Base-by-base conservation (phyloP, 2,329 filamentous ascomycete species). In the Aspergillus sp. region DNA sequence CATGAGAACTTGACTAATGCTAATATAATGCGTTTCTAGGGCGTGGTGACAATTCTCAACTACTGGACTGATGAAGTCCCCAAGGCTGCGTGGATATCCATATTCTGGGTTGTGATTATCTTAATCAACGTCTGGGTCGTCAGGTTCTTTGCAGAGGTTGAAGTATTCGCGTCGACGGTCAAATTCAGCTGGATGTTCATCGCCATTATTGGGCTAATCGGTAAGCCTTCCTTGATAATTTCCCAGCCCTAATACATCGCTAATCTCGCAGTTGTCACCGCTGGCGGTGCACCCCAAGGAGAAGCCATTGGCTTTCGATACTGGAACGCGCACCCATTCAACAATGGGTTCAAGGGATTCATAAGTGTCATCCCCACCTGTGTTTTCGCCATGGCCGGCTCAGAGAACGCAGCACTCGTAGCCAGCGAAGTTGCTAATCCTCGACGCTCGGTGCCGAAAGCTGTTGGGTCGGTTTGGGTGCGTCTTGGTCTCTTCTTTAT, bases 111-210 rank as follows among this genome's bases (percentile, higher is more conserved):
- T 3, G 69, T 80, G 12, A 77, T 81, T 38, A 74, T 75, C 62
- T 66, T 76, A 57, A 64, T 74, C 24, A 80, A 80, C 55, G 58
- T 80, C 24, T 71, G 74, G 13, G 76, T 73, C 1, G 78, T 80
- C 43, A 74, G 65, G 7, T 57, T 78, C 43, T 81, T 80, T 54
- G 78, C 74, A 3, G 78, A 81, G 57, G 74, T 78, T 12, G 79
- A 81, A 59, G 78, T 80, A 17, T 58, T 76, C 5, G 69, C 72
- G 36, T 76, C 76, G 6, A 69, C 71, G 2, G 76, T 80, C 63
- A 81, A 81, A 58, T 78, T 80, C 38, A 70, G 73, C 34, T 80
- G 78, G 76, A 79, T 81, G 53, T 74, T 80, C 53, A 71, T 80
- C 22, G 76, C 80, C 60, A 80, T 81, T 61, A 73, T 80, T 47